Evolutionary conservation across 768 basidiomycete species (phyloP).

Genomic region (Naganishia vaughanmartiniae): DNA sequence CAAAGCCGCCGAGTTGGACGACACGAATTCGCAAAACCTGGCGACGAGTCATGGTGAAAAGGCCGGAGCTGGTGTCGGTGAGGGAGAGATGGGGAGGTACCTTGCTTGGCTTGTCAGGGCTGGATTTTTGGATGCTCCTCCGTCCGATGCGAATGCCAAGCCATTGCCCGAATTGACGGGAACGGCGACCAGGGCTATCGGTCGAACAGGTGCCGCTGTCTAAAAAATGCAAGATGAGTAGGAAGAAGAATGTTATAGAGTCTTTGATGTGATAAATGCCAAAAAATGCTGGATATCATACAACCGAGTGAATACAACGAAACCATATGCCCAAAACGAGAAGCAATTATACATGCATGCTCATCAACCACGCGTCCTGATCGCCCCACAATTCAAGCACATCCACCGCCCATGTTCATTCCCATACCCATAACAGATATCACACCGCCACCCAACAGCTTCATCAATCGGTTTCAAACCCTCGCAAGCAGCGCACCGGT

Average conservation of each 20-base stretch:
- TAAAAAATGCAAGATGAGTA: neutral
- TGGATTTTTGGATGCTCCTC: slow-evolving; percentile 66
- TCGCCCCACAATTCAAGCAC: slow-evolving; percentile 68
- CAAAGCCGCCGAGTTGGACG: slow-evolving; percentile 85
- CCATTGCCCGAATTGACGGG: slow-evolving; percentile 46
- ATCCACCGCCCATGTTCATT: slow-evolving; percentile 70
- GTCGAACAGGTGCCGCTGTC: slow-evolving; percentile 40
- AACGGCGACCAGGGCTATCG: slow-evolving; percentile 47
- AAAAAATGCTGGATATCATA: neutral
- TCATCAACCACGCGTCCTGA: slow-evolving; percentile 57
- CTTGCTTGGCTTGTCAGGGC: slow-evolving; percentile 86
- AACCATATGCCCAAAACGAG: neutral
- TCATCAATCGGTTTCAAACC: slow-evolving; percentile 53
- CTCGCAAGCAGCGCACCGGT: slow-evolving; percentile 66
- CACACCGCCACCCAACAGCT: slow-evolving; percentile 64
- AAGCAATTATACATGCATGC: neutral
- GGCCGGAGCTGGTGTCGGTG: slow-evolving; percentile 64
- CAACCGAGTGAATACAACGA: neutral
- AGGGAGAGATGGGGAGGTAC: slow-evolving; percentile 76
- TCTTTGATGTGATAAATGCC: neutral
- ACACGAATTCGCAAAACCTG: slow-evolving; percentile 72
- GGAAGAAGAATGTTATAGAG: neutral
- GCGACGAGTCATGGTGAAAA: slow-evolving; percentile 55
- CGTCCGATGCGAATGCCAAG: slow-evolving; percentile 38
- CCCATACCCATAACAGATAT: slow-evolving; percentile 63